These are phyloP conservation scores for Ophiostoma populinum DNA, from an alignment of 2,329 filamentous ascomycete species.

Conservation along the genomic window DNA sequence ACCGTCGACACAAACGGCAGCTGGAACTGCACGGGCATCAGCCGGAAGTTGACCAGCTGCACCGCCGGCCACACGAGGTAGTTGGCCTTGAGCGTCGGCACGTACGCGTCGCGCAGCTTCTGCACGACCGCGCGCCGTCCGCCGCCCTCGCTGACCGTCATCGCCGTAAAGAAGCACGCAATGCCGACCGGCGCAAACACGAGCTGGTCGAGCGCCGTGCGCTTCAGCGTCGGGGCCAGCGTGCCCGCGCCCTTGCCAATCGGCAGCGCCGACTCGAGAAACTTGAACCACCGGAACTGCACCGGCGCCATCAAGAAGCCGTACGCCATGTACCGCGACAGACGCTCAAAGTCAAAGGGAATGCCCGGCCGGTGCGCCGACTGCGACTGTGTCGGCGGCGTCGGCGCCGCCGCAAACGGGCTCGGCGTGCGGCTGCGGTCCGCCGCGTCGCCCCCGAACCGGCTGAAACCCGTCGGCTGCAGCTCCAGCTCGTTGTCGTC, in stretches of 20 bases:
- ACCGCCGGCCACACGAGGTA: conserved; percentile 90
- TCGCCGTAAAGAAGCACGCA: conserved; percentile 79
- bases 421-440: conserved; percentile 46
- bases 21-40: conserved; percentile 92
- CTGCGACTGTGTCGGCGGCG: conserved; percentile 38
- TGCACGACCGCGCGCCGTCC: conserved; percentile 59
- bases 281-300: conserved; percentile 91
- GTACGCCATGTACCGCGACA: conserved; percentile 93
- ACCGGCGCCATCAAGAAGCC: conserved; percentile 91
- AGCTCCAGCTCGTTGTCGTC: conserved; percentile 4
- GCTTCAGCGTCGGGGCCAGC: conserved; percentile 66
- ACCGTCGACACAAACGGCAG: conserved; percentile 92
- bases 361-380: too few species aligned
- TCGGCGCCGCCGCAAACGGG: conserved; percentile 46
- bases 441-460: not conserved
- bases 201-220: conserved; percentile 82
- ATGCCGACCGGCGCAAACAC: conserved; percentile 70
- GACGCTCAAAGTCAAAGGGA: conserved; percentile 77
- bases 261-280: conserved; percentile 67
- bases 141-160: conserved; percentile 91
- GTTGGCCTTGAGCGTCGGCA: conserved; percentile 90
- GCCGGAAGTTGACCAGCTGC: conserved; percentile 87
- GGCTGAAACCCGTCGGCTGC: not conserved
- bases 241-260: conserved; percentile 59
- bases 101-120: conserved; percentile 87